These are phyloP conservation scores for Capronia epimyces DNA, from an alignment of 2,329 filamentous ascomycete genomes.

Conservation along the genomic window DNA sequence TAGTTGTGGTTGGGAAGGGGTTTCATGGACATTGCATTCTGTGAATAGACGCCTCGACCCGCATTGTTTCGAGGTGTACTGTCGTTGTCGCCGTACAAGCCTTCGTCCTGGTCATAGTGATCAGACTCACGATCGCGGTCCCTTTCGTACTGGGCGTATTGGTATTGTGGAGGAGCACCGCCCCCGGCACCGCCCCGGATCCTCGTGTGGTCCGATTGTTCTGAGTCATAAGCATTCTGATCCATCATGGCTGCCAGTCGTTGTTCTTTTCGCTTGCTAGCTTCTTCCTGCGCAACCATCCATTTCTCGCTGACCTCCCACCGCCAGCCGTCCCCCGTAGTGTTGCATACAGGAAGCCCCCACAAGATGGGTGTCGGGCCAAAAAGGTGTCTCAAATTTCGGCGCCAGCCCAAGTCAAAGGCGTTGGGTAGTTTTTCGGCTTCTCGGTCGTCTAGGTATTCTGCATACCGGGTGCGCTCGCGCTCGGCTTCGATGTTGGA, in stretches of 20 bases:
- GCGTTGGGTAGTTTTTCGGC: slow-evolving; percentile 83
- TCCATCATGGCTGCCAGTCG: slow-evolving; percentile 24
- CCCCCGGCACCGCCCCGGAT: slow-evolving; percentile 4
- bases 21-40: slow-evolving; percentile 25
- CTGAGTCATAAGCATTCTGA: slow-evolving; percentile 20
- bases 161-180: not conserved
- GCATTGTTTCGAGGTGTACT: not conserved
- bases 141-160: slow-evolving; percentile 10
- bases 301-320: slow-evolving; percentile 85
- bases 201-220: not conserved
- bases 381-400: slow-evolving; percentile 76
- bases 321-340: slow-evolving; percentile 84
- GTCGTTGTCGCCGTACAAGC: not conserved
- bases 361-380: slow-evolving; percentile 68
- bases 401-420: slow-evolving; percentile 80
- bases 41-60: slow-evolving; percentile 13
- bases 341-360: slow-evolving; percentile 75
- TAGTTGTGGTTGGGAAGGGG: slow-evolving; percentile 6
- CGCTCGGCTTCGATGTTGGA: slow-evolving; percentile 54
- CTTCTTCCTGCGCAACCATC: slow-evolving; percentile 54
- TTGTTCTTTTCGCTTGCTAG: slow-evolving; percentile 18
- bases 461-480: slow-evolving; percentile 63
- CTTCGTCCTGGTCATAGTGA: slow-evolving; percentile 2
- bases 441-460: slow-evolving; percentile 86
- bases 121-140: slow-evolving; percentile 9